Conservation (phyloP, 805 yeast species). For the Starmerella cellae region DNA sequence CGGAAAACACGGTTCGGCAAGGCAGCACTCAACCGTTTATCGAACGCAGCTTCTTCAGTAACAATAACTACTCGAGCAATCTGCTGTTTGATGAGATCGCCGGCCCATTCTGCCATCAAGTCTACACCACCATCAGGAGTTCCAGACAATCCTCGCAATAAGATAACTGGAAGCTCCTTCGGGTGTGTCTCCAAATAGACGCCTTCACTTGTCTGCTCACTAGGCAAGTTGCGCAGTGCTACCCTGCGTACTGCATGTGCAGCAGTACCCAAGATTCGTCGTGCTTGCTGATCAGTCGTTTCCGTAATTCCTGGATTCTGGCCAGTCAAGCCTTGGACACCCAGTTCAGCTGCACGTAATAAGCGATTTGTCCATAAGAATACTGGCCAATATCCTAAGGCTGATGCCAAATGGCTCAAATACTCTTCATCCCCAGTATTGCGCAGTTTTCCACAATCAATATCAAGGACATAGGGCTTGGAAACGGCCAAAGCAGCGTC, state of each 20-base stretch:
- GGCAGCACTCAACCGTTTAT: conserved; percentile 52
- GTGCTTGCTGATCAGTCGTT: conserved; percentile 24
- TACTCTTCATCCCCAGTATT: conserved; percentile 57
- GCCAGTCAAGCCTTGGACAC: conserved; percentile 81
- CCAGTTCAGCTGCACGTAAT: conserved; percentile 67
- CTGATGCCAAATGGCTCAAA: conserved; percentile 53
- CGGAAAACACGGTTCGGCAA: conserved; percentile 83
- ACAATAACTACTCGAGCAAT: conserved; percentile 84
- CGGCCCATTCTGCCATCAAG: conserved; percentile 80
- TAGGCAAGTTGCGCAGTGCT: conserved; percentile 30
- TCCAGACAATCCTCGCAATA: conserved; percentile 15
- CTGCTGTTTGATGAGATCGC: conserved; percentile 58
- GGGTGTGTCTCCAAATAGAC: conserved; percentile 16
- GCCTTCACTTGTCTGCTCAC: conserved; percentile 9
- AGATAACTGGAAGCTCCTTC: conserved; percentile 18
- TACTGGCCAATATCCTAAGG: conserved; percentile 83
- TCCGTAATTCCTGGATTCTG: conserved; percentile 34
- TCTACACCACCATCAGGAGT: conserved; percentile 37
- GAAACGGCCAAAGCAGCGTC: conserved; percentile 59
- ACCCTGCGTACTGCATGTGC: conserved; percentile 54
- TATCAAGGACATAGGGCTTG: conserved; percentile 36
- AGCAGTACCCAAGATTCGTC: conserved; percentile 24
- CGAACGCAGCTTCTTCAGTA: conserved; percentile 62
- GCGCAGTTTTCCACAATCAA: conserved; percentile 67
- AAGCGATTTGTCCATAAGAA: conserved; percentile 84